These are phyloP conservation scores for Cladorrhinum sp. DNA, from an alignment of 2,329 filamentous ascomycete species.

Conservation along the genomic window DNA sequence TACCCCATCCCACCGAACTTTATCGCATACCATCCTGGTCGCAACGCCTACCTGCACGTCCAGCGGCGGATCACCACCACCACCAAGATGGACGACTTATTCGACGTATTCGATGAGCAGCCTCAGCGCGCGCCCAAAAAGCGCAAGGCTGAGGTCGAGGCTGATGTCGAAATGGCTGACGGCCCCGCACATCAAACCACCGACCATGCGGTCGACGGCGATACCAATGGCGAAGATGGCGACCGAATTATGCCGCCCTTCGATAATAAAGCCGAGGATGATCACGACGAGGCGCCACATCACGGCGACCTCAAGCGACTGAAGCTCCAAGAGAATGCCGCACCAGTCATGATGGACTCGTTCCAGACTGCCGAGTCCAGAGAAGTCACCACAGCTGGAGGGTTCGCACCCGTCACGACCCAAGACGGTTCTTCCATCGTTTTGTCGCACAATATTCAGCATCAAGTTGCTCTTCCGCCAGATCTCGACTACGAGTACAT, in stretches of 20 bases:
- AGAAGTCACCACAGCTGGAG: constrained; percentile 78
- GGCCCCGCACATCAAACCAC: constrained; percentile 26
- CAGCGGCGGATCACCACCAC: constrained; percentile 16
- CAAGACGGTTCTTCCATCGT: constrained; percentile 68
- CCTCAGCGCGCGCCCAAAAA: constrained; percentile 32
- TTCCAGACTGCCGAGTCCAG: constrained; percentile 94
- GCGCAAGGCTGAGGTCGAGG: constrained; percentile 18
- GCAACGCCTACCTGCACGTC: background rate
- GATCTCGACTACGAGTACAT: constrained; percentile 93
- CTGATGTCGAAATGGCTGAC: constrained; percentile 44
- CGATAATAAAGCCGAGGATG: constrained; percentile 13
- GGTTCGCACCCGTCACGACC: constrained; percentile 53
- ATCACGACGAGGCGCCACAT: constrained; percentile 28
- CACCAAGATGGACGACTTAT: constrained; percentile 68
- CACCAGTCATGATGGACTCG: constrained; percentile 83
- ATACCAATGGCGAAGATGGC: constrained; percentile 34
- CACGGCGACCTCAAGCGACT: constrained; percentile 58
- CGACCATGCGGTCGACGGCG: constrained; percentile 33
- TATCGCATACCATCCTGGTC: constrained; percentile 1
- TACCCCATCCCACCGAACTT: background rate
- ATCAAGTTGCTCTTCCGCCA: constrained; percentile 92
- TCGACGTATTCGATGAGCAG: constrained; percentile 75
- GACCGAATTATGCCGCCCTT: constrained; percentile 28
- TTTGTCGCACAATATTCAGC: constrained; percentile 94
- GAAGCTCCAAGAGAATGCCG: constrained; percentile 61